Evolutionary conservation across 129 eudicot genomes (phyloP).

Genomic region (Chrysanthemum seticuspe): DNA sequence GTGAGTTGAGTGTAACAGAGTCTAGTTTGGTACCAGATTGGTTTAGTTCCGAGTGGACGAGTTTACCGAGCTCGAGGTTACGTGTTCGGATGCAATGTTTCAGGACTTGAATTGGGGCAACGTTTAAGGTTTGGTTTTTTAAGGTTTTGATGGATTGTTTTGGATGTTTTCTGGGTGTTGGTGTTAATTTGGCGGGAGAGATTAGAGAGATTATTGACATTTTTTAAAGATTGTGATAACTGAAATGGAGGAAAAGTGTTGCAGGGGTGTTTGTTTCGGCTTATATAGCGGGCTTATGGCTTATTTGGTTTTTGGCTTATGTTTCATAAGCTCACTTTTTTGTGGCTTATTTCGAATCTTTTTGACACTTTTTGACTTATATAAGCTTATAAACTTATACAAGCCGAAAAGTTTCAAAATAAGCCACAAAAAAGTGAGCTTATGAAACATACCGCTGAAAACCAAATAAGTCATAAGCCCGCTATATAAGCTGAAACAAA

Average conservation of each 20-base stretch:
- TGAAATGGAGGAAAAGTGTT: not conserved
- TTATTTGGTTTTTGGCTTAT: no score
- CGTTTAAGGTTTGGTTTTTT: not conserved
- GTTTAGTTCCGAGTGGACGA: conserved; percentile 44
- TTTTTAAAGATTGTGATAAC: not conserved
- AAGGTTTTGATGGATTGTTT: conserved; percentile 20
- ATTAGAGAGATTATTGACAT: conserved; percentile 40
- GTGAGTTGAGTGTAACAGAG: conserved; percentile 47
- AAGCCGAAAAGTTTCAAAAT: no score
- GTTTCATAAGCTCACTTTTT: no score
- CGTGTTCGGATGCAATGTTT: conserved; percentile 69
- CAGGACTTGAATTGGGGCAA: conserved; percentile 26
- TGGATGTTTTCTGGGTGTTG: conserved; percentile 16
- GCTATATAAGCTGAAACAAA: no score
- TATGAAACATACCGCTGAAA: no score
- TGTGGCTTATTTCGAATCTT: no score
- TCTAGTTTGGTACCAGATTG: conserved; percentile 40
- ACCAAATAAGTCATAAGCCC: no score
- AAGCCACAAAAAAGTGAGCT: no score
- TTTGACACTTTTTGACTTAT: no score
- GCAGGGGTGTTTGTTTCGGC: no score
- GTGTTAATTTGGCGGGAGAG: conserved; percentile 33
- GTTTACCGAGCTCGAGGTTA: conserved; percentile 46
- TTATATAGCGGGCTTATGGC: no score
- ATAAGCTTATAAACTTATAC: no score